These are phyloP conservation scores for Scheffersomyces quercinus DNA, from an alignment of 1,139 yeast species.

Conservation along the genomic window DNA sequence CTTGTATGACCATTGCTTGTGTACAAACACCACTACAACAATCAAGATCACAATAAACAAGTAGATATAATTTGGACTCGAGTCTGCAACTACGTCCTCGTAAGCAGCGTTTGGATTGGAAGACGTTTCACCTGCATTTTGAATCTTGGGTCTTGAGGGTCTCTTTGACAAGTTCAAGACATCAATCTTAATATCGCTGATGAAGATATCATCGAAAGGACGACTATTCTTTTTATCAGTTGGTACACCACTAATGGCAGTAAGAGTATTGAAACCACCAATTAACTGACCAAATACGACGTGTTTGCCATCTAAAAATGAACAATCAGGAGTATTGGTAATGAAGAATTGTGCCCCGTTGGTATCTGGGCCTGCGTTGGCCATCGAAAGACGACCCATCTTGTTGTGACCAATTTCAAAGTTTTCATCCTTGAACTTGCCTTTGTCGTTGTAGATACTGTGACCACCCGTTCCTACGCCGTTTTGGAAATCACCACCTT, in stretches of 20 bases:
- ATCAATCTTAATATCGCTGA: conserved; percentile 22
- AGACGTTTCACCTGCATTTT: conserved; percentile 1
- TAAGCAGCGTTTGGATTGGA: conserved; percentile 1
- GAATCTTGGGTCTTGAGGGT: conserved; percentile 3
- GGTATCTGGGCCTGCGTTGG: conserved; percentile 42
- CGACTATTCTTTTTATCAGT: conserved; percentile 6
- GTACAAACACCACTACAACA: conserved; percentile 11
- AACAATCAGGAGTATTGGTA: conserved; percentile 22
- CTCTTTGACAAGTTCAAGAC: conserved; percentile 9
- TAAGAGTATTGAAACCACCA: conserved; percentile 28
- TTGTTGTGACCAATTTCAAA: conserved; percentile 36
- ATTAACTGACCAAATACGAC: conserved; percentile 59
- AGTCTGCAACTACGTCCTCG: conserved; percentile 4
- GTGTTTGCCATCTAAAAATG: conserved; percentile 51
- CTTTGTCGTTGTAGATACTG: conserved; percentile 28
- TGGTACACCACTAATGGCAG: conserved; percentile 11
- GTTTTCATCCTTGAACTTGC: conserved; percentile 39
- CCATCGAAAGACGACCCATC: conserved; percentile 44
- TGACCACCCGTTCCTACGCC: conserved; percentile 32
- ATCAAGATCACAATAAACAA: conserved; percentile 17
- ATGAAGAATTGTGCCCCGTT: conserved; percentile 47
- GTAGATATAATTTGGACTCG: conserved; percentile 14
- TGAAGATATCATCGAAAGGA: conserved; percentile 15
- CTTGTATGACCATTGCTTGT: conserved; percentile 19
- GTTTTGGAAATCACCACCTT: conserved; percentile 37